These are phyloP conservation scores for Gossypium longicalyx DNA, from an alignment of 345 rosid species.

Conservation along the genomic window DNA sequence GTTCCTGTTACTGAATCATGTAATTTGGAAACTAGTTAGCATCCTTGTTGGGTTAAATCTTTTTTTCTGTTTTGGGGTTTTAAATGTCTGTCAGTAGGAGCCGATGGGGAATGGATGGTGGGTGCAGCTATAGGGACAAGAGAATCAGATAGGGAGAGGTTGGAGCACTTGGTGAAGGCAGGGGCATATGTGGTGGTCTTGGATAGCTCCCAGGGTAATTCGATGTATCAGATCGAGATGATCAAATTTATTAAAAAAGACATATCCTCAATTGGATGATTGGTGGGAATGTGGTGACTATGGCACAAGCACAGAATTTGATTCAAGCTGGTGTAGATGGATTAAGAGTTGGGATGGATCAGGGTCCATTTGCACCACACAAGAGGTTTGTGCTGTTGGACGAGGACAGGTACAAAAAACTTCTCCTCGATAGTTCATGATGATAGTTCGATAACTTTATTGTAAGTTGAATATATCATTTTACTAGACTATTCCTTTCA, in stretches of 20 bases:
- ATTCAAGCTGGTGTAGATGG: slow-evolving; percentile 82
- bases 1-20: slow-evolving; percentile 55
- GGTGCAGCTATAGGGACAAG: slow-evolving; percentile 87
- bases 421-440: background rate
- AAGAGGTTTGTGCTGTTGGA: slow-evolving; percentile 95
- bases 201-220: slow-evolving; percentile 96
- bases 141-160: slow-evolving; percentile 72
- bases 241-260: slow-evolving; percentile 56
- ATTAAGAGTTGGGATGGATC: slow-evolving; percentile 88
- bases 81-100: slow-evolving; percentile 32
- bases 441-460: background rate
- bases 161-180: slow-evolving; percentile 67
- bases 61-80: background rate
- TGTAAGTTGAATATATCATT: slow-evolving; percentile 17
- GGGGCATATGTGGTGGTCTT: slow-evolving; percentile 67
- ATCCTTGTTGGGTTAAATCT: background rate
- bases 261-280: slow-evolving; percentile 73
- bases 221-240: slow-evolving; percentile 83
- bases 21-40: background rate
- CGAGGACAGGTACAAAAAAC: slow-evolving; percentile 70
- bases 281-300: slow-evolving; percentile 90
- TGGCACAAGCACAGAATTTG: slow-evolving; percentile 79
- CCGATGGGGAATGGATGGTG: slow-evolving; percentile 83
- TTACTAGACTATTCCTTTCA: background rate
- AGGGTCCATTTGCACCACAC: slow-evolving; percentile 93